Evolutionary conservation across 345 rosid species (phyloP), one percentile per base, ranked within the genome.

Genomic region (Eutrema yunnanense): DNA sequence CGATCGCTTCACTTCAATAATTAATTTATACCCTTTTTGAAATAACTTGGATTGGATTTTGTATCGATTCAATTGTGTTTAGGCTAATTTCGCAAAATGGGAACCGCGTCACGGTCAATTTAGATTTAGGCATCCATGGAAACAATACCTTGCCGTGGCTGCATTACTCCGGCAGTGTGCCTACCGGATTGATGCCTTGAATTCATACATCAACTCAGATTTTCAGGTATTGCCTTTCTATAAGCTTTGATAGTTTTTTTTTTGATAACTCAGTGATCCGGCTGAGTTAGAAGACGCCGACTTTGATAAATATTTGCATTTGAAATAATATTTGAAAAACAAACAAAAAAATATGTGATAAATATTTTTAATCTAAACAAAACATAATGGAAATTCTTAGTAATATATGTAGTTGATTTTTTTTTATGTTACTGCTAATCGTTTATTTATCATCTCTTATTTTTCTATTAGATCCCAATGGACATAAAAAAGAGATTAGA

Each of bases 61-160:
- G 47, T 43, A 56, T 30, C 36, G 11, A 49, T 55, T 55, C 0
- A 19, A 3, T 4, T 58, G 46, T 41, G 12, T 8, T 57, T 60
- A 94, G 98, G 88, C 82, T 53, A 86, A 82, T 79, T 91, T 92
- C 64, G 97, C 97, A 5, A 88, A 79, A 83, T 95, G 99, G 99
- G 99, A 95, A 79, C 99, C 96, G 6, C 86, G 94, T 84, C 97
- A 95, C 48, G 92, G 97, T 2, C 82, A 81, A 42, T 95, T 90
- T 67, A 92, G 97, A 36, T 78, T 87, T 16, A 82, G 80, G 59
- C 84, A 92, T 56, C 96, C 97, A 10, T 95, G 96, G 99, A 60
- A 71, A 32, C 87, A 86, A 61, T 95, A 90, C 70, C 78, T 85
- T 14, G 40, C 79, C 52, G 80, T 88, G 22, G 93, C 86, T 67